A percentile compares a stretch with the other conserved stretches of the same genome.
phyloP scores from a whole-genome alignment of 495 filamentous ascomycete species.

The Daldinia loculata region DNA sequence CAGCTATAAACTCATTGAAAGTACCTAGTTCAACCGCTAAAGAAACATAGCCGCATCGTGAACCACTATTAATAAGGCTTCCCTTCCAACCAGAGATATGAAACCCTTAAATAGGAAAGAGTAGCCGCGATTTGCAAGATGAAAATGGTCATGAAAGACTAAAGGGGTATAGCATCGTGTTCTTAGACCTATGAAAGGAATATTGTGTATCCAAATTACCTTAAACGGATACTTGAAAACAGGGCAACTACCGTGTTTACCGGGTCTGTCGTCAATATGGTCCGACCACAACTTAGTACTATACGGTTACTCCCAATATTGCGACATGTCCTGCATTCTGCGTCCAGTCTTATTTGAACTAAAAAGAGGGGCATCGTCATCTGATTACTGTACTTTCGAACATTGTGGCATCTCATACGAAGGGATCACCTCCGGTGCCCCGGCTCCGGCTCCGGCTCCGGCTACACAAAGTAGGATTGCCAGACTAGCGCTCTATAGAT shows the following conservation, averaged over 20 bases:
- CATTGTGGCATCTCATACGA: slow-evolving; percentile 30
- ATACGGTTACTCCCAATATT: slow-evolving; percentile 33
- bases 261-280: slow-evolving; percentile 16
- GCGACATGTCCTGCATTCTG: slow-evolving; percentile 31
- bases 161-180: not conserved
- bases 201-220: slow-evolving; percentile 10
- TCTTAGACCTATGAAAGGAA: slow-evolving; percentile 1
- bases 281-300: slow-evolving; percentile 26
- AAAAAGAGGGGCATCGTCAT: slow-evolving; percentile 36
- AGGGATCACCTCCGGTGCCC: slow-evolving; percentile 30
- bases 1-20: too few species aligned
- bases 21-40: too few species aligned
- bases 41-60: too few species aligned
- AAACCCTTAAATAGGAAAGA: slow-evolving; percentile 5
- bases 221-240: slow-evolving; percentile 11
- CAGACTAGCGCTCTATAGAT: slow-evolving; percentile 20
- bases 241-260: slow-evolving; percentile 24
- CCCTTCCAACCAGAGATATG: not conserved
- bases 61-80: not conserved
- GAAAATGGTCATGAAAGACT: slow-evolving; percentile 1
- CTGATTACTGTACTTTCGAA: slow-evolving; percentile 41
- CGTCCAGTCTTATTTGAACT: slow-evolving; percentile 21
- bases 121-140: slow-evolving; percentile 27
- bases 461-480: slow-evolving; percentile 17
- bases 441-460: slow-evolving; percentile 20